phyloP scores from a whole-genome alignment of 2,329 filamentous ascomycete species.

The Pyrenophora seminiperda region DNA sequence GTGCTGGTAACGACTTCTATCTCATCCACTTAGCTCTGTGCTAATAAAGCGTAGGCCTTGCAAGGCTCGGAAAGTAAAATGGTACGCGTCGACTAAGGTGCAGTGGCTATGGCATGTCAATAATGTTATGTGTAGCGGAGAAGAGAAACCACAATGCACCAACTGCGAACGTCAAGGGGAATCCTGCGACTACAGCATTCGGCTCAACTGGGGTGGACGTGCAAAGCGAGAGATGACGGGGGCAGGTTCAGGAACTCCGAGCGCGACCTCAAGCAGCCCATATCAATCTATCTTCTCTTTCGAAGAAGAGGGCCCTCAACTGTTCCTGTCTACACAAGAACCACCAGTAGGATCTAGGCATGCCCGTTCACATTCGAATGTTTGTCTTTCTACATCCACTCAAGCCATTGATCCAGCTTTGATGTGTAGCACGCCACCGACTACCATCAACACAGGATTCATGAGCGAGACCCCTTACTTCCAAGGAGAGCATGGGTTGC shows the following conservation, averaged over 20 bases:
- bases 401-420: constrained; percentile 38
- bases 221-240: constrained; percentile 62
- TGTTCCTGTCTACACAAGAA: constrained; percentile 28
- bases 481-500: constrained; percentile 6
- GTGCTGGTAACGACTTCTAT: constrained; percentile 60
- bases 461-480: constrained; percentile 25
- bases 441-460: constrained; percentile 12
- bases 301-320: constrained; percentile 29
- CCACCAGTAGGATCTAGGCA: constrained; percentile 25
- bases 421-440: constrained; percentile 23
- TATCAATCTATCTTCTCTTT: constrained; percentile 38
- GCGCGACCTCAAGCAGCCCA: constrained; percentile 33
- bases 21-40: background rate
- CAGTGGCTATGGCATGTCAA: background rate
- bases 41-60: constrained; percentile 65
- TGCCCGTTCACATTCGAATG: constrained; percentile 33
- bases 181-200: constrained; percentile 78
- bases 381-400: constrained; percentile 27
- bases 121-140: constrained; percentile 58
- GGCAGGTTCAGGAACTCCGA: constrained; percentile 31
- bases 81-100: constrained; percentile 50
- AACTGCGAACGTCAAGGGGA: constrained; percentile 76
- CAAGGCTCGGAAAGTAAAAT: constrained; percentile 80
- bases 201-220: constrained; percentile 79
- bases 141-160: constrained; percentile 72